Percentiles rank a stretch among this genome's conserved stretches.
These are phyloP conservation scores for Coemansia sp. DNA, from an alignment of 371 early-diverging fungal genomes.

Conservation along the genomic window DNA sequence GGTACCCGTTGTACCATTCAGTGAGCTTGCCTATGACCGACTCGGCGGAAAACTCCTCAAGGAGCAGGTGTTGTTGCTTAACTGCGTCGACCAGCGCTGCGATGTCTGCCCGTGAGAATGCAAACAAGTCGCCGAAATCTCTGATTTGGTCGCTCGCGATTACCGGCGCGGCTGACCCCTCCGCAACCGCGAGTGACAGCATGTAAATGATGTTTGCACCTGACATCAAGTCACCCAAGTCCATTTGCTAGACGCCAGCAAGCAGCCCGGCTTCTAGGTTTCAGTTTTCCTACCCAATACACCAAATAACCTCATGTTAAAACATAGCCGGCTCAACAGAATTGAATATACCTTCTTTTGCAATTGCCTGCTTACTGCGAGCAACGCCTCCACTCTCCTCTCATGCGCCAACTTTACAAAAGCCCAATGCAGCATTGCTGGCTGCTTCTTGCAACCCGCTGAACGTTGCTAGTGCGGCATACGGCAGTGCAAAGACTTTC, in stretches of 20 bases:
- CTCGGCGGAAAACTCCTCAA: background rate
- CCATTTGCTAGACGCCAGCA: conserved; percentile 5
- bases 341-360: background rate
- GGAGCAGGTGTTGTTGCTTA: background rate
- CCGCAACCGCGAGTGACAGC: background rate
- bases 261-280: background rate
- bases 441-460: background rate
- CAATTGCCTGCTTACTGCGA: conserved; percentile 6
- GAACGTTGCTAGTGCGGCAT: background rate
- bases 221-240: background rate
- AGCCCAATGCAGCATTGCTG: no score
- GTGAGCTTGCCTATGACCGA: background rate
- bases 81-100: background rate
- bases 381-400: background rate
- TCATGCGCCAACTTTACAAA: background rate
- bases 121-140: background rate
- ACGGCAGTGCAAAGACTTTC: background rate
- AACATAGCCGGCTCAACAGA: no score
- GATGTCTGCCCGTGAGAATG: background rate
- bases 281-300: conserved; percentile 1
- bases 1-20: conserved; percentile 10
- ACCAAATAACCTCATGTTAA: no score
- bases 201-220: conserved; percentile 1
- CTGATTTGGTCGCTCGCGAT: background rate
- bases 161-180: background rate